These are phyloP conservation scores for Dioszegia hungarica DNA, from an alignment of 768 basidiomycete genomes.

Conservation along the genomic window DNA sequence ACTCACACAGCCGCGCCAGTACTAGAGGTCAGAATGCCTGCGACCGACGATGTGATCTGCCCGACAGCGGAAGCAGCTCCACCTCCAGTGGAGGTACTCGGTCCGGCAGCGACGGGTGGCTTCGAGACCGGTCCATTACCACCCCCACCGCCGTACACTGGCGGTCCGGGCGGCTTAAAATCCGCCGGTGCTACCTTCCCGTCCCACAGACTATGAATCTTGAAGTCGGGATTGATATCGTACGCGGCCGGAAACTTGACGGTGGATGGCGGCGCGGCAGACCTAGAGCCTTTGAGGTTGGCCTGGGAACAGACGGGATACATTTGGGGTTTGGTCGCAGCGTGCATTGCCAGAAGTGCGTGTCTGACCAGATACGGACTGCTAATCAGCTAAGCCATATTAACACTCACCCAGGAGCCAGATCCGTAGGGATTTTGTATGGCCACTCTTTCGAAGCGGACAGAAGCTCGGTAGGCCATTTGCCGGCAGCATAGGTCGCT, in stretches of 20 bases:
- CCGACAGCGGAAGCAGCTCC: no score
- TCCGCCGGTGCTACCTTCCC: neutral
- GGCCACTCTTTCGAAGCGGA: neutral
- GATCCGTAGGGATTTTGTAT: neutral
- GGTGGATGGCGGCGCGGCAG: neutral
- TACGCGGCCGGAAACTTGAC: conserved; percentile 1
- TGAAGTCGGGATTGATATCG: neutral
- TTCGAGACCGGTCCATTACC: neutral
- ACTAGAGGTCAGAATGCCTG: no score
- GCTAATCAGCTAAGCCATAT: no score
- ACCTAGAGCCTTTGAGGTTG: neutral
- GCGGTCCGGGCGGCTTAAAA: neutral
- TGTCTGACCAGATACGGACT: neutral
- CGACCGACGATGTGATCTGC: no score
- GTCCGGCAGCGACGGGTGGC: neutral
- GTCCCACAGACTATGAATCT: neutral
- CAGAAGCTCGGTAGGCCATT: neutral
- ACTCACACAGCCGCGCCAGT: no score
- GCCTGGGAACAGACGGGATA: conserved; percentile 1
- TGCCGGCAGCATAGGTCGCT: neutral
- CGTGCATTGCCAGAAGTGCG: neutral
- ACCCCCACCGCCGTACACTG: neutral
- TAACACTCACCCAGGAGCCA: neutral
- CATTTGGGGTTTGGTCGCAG: neutral
- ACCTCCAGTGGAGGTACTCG: no score